Evolutionary conservation across 2,329 filamentous ascomycete genomes (phyloP), one percentile per base, ranked within the genome.

Genomic region (Fusarium begoniae): DNA sequence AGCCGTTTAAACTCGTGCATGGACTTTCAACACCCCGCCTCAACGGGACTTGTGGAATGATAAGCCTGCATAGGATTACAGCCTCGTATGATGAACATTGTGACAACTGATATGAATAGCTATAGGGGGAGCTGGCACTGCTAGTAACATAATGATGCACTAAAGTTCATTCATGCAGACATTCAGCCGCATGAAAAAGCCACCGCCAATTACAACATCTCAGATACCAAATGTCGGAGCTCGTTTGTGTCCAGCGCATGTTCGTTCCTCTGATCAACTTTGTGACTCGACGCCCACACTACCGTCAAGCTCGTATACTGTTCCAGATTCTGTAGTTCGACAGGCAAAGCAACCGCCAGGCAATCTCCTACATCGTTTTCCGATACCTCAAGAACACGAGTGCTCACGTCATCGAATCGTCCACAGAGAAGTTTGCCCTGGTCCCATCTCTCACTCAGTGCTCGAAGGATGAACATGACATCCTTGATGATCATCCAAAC

Each of bases 401-500:
- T 69, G 1, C 38, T 69, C 8, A 63, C 5, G 1, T 22, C 22
- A n/a, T 69, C 66, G 1, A 69, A 69, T 0, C 57, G n/a, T 1
- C 22, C 28, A 15, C 48, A 69, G 0, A 69, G n/a, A 0, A 69
- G n/a, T 14, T 9, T 50, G 1, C 66, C 66, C 8, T 69, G 56
- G 4, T 63, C 57, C 65, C 65, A 69, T 11, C 66, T n/a, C 20
- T 69, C 66, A 17, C 64, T 69, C 1, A 69, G 8, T 4, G 37
- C 51, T 0, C 48, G 48, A 6, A 69, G 56, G 2, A 69, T 50
- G 1, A 37, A 69, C 54, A 69, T 69, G 1, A 53, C 51, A 20
- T 69, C 48, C 8, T 62, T 55, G 8, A 69, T n/a, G 6, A 69
- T 18, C 14, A 69, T 35, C 66, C 64, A 69, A 2, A 69, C 58